These are phyloP conservation scores for Solanum paucissectum DNA, from an alignment of 257 asterid genomes.

Conservation along the genomic window DNA sequence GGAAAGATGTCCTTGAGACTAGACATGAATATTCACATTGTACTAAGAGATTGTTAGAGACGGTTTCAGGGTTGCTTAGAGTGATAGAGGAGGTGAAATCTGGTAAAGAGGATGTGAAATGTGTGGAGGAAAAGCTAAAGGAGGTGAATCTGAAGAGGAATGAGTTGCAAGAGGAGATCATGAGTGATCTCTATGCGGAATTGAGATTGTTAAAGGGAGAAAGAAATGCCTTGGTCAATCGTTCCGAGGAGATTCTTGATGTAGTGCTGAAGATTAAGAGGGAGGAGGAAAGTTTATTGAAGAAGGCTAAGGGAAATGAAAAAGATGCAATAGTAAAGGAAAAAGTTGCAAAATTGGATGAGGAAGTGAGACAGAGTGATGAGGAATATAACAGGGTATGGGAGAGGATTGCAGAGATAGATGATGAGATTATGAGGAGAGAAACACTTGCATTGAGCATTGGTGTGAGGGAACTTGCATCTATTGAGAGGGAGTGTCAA, in stretches of 20 bases:
- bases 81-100: conserved; percentile 43
- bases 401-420: conserved; percentile 71
- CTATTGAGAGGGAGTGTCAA: conserved; percentile 76
- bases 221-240: conserved; percentile 25
- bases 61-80: conserved; percentile 36
- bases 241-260: conserved; percentile 24
- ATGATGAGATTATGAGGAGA: conserved; percentile 46
- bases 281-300: conserved; percentile 35
- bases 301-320: conserved; percentile 28
- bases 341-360: conserved; percentile 36
- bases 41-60: conserved; percentile 48
- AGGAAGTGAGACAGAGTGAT: conserved; percentile 34
- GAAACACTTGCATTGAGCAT: conserved; percentile 66
- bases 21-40: conserved; percentile 53
- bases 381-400: conserved; percentile 33
- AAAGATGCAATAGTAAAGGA: conserved; percentile 9
- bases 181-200: conserved; percentile 48
- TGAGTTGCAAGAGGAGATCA: conserved; percentile 54
- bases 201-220: conserved; percentile 34
- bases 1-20: conserved; percentile 7
- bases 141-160: conserved; percentile 40
- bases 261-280: conserved; percentile 19
- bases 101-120: conserved; percentile 17
- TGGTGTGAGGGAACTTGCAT: conserved; percentile 81
- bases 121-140: conserved; percentile 39